These are phyloP conservation scores for Fusarium oligoseptatum DNA, from an alignment of 2,329 filamentous ascomycete genomes.

Conservation along the genomic window DNA sequence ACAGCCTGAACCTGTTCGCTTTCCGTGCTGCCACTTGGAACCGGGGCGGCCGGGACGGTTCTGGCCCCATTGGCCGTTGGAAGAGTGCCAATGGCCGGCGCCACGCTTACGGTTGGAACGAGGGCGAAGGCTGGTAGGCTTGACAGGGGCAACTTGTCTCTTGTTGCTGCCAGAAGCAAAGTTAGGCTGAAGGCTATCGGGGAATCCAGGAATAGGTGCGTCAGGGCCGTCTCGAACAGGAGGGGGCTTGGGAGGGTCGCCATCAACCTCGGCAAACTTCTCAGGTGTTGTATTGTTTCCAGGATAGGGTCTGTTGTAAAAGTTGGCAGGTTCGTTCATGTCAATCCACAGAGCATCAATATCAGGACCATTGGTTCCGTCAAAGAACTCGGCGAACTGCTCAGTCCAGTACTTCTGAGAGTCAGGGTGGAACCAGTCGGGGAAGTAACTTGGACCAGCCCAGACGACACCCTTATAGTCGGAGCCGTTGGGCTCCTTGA, in stretches of 20 bases:
- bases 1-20: slow-evolving; percentile 42
- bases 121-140: not conserved
- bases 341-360: slow-evolving; percentile 85
- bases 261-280: slow-evolving; percentile 53
- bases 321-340: slow-evolving; percentile 63
- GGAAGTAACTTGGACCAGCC: slow-evolving; percentile 79
- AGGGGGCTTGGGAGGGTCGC: slow-evolving; percentile 71
- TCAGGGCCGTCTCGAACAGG: slow-evolving; percentile 63
- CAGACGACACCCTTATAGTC: slow-evolving; percentile 78
- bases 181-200: slow-evolving; percentile 39
- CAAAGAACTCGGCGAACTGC: slow-evolving; percentile 76
- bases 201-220: slow-evolving; percentile 43
- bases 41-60: slow-evolving; percentile 19
- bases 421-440: slow-evolving; percentile 80
- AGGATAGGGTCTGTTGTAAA: slow-evolving; percentile 48
- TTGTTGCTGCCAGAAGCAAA: slow-evolving; percentile 17
- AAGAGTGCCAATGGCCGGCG: slow-evolving; percentile 27
- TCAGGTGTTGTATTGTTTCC: slow-evolving; percentile 55
- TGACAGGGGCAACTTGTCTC: not conserved
- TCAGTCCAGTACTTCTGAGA: slow-evolving; percentile 76
- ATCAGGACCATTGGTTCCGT: slow-evolving; percentile 73
- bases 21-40: slow-evolving; percentile 36
- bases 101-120: slow-evolving; percentile 10
- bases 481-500: slow-evolving; percentile 65
- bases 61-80: slow-evolving; percentile 28